phyloP scores from a whole-genome alignment of 208 protist species.

The Ichthyophonus hoferi region DNA sequence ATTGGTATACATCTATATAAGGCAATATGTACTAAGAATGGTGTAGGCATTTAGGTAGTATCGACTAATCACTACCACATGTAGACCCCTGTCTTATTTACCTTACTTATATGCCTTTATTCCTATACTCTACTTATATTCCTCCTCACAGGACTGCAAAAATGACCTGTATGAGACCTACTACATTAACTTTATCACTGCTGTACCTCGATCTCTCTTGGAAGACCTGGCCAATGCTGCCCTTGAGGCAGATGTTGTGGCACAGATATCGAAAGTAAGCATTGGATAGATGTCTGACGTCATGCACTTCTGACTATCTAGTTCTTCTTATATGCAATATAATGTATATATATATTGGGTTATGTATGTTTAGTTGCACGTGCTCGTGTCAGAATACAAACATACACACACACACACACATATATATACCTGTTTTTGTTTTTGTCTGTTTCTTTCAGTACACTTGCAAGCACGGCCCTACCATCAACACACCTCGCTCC shows the following conservation, averaged over 20 bases:
- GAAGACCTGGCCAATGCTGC: slow-evolving; percentile 57
- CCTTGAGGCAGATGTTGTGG: slow-evolving; percentile 49
- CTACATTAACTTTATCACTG: slow-evolving; percentile 68
- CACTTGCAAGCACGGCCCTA: too few relatives aligned
- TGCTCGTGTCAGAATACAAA: neutral
- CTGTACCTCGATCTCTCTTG: slow-evolving; percentile 54
- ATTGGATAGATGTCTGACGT: neutral
- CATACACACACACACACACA: neutral
- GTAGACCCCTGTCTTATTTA: neutral
- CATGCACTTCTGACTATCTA: too few relatives aligned
- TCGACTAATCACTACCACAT: neutral
- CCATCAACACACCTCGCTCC: neutral
- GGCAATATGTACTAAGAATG: too few relatives aligned
- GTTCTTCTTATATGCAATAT: too few relatives aligned
- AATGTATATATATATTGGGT: neutral
- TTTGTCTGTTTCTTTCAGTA: neutral
- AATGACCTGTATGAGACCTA: slow-evolving; percentile 63
- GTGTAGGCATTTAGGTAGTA: too few relatives aligned
- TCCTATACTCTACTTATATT: neutral
- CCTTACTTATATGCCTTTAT: neutral
- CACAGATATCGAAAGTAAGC: neutral
- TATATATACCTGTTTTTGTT: neutral
- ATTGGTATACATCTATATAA: too few relatives aligned
- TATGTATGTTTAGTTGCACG: neutral
- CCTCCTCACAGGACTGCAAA: slow-evolving; percentile 46